Base-by-base conservation (phyloP, 371 early-diverging fungal species). In the Mortierella sp. region DNA sequence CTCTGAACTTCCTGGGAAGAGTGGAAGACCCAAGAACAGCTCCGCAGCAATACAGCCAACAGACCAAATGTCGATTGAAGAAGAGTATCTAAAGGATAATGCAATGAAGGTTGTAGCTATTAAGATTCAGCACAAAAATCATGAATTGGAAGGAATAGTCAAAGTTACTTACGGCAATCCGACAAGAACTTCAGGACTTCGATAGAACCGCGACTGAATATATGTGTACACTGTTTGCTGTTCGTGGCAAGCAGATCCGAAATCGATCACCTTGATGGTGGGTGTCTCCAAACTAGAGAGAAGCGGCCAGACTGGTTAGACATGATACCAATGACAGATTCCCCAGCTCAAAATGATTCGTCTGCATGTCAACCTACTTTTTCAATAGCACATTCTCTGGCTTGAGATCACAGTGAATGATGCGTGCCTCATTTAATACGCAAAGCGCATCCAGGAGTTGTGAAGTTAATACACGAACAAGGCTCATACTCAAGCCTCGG, bases 31-130 rank as follows among this genome's bases (percentile, higher is more conserved):
- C 0, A 95, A 73, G 71, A 91, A 95, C 16, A 99, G 82, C 79
- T 99, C 99, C 6, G 96, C 98, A n/a, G 97, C 94, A 58, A 99
- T 94, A 79, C 99, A 99, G 0, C 99, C 99, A 12, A 98, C 83
- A 0, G 98, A 96, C 99, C 99, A 99, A 90, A 99, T 96, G 79
- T 99, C 99, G 46, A 98, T 95, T 14, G 94, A 84, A 45, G 95
- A 91, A 10, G 94, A 88, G 82, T 97, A 96, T 21, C 82, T 67
- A 82, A 34, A 45, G 76, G 70, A 3, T 28, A 51, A 49, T 24
- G 7, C 34, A 34, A 34, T 10, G 34, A 7, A 10, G 10, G 10
- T 7, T 34, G 34, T 34, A n/a, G 34, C 34, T 4, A 34, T 34
- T 7, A 10, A 34, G 4, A 34, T 34, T 34, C 34, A 34, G 34